These are phyloP conservation scores for Uncinocarpus reesii DNA, from an alignment of 2,329 filamentous ascomycete species.

Conservation along the genomic window DNA sequence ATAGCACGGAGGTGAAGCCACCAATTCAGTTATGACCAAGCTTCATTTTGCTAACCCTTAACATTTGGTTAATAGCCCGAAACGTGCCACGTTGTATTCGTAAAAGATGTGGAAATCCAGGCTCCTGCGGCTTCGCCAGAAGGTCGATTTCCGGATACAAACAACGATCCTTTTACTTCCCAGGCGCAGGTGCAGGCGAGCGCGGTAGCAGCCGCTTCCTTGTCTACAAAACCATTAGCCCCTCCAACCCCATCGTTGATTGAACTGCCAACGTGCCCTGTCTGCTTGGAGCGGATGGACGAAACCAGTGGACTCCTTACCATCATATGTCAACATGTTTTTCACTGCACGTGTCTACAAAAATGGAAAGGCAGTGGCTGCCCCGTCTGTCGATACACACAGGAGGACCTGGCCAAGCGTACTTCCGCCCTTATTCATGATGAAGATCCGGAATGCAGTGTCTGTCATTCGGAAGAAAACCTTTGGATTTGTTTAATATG, in stretches of 20 bases:
- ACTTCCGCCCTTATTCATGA: conserved; percentile 49
- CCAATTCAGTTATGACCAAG: conserved; percentile 8
- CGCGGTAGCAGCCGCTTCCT: conserved; percentile 33
- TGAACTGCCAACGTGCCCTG: conserved; percentile 89
- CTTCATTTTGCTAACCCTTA: conserved; percentile 12
- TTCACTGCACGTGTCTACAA: conserved; percentile 90
- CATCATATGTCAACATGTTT: conserved; percentile 93
- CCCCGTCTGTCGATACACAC: conserved; percentile 86
- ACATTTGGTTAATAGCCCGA: conserved; percentile 52
- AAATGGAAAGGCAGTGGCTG: conserved; percentile 94
- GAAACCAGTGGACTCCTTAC: conserved; percentile 91
- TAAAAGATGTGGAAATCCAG: conserved; percentile 74
- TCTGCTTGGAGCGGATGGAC: conserved; percentile 96
- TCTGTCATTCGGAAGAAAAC: conserved; percentile 70
- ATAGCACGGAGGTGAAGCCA: conserved; percentile 67
- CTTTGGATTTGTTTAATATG: conserved; percentile 95
- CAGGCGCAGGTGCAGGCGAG: conserved; percentile 25
- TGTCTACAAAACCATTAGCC: conserved; percentile 53
- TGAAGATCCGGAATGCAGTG: conserved; percentile 53
- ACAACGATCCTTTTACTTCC: conserved; percentile 49
- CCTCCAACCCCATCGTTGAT: conserved; percentile 74
- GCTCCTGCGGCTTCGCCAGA: conserved; percentile 30
- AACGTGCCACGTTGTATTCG: conserved; percentile 88
- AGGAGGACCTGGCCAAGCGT: conserved; percentile 43
- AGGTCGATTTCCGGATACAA: conserved; percentile 50